Evolutionary conservation across 1,139 yeast species (phyloP).

Genomic region (Kodamaea sp.): DNA sequence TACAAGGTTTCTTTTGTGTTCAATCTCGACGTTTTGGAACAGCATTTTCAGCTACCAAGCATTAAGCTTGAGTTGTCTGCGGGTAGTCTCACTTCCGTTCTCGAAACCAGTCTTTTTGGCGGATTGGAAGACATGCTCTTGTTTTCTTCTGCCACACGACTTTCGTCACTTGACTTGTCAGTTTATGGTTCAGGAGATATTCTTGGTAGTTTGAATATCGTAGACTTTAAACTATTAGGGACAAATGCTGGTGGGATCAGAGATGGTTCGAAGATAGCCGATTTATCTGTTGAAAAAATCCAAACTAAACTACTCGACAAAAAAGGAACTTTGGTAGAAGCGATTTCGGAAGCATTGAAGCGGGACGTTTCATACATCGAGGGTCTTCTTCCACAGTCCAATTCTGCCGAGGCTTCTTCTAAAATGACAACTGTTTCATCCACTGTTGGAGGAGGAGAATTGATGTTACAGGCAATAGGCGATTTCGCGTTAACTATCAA

Average conservation of each 20-base stretch:
- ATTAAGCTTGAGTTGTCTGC: constrained; percentile 7
- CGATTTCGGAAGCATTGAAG: constrained; percentile 15
- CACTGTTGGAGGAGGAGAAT: not conserved
- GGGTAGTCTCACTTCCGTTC: constrained; percentile 4
- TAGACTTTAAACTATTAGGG: constrained; percentile 11
- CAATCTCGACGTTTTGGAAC: constrained; percentile 17
- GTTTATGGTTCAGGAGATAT: constrained; percentile 10
- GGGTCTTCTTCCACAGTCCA: constrained; percentile 2
- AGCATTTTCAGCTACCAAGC: constrained; percentile 10
- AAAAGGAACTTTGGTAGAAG: constrained; percentile 9
- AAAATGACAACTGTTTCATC: not conserved
- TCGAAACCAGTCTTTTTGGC: constrained; percentile 8
- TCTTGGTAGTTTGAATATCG: constrained; percentile 9
- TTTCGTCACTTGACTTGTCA: constrained; percentile 10
- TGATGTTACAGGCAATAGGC: constrained; percentile 9
- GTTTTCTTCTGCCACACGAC: constrained; percentile 11
- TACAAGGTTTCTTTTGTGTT: constrained; percentile 7
- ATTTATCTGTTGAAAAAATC: constrained; percentile 13
- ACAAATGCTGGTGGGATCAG: constrained; percentile 19
- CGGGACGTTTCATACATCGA: constrained; percentile 23
- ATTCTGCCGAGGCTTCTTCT: not conserved
- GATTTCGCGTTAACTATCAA: constrained; percentile 19
- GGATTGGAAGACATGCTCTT: constrained; percentile 8
- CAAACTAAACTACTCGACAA: constrained; percentile 17
- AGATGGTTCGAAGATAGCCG: constrained; percentile 16